Percentiles rank a stretch among this genome's conserved stretches.
Evolutionary conservation across 257 asterid genomes (phyloP).

Genomic region (Solanum lycopersicoides): DNA sequence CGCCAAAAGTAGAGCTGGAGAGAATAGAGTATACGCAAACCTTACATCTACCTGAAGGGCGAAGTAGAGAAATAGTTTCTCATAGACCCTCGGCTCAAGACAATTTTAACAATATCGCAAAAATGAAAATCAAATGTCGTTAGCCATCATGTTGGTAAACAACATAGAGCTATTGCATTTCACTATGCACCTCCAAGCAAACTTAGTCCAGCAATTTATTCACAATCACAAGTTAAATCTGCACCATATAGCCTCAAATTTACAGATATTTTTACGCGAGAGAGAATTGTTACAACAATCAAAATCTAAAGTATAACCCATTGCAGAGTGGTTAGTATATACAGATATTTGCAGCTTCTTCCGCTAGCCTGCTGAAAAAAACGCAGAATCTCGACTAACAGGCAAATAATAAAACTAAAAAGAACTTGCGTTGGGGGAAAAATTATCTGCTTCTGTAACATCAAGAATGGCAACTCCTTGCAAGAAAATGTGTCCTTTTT

Average conservation of each 20-base stretch:
- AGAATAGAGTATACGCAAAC: too few relatives aligned
- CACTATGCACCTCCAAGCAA: background rate
- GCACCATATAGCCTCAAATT: background rate
- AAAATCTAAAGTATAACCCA: background rate
- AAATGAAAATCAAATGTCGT: too few relatives aligned
- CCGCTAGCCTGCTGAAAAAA: background rate
- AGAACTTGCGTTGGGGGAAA: background rate
- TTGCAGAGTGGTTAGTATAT: background rate
- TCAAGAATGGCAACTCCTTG: background rate
- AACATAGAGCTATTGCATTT: background rate
- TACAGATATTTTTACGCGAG: background rate
- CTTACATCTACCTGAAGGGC: too few relatives aligned
- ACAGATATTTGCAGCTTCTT: background rate
- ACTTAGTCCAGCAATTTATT: background rate
- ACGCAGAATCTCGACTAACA: background rate
- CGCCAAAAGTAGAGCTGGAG: too few relatives aligned
- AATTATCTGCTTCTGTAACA: background rate
- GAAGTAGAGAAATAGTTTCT: too few relatives aligned
- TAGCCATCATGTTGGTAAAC: background rate
- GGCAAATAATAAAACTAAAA: background rate
- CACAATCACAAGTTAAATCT: background rate
- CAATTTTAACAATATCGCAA: background rate
- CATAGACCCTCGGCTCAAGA: too few relatives aligned
- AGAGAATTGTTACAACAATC: background rate
- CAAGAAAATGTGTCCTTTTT: background rate